These are phyloP conservation scores for Geotrichum restrictum DNA, from an alignment of 1,139 yeast species.

Conservation along the genomic window DNA sequence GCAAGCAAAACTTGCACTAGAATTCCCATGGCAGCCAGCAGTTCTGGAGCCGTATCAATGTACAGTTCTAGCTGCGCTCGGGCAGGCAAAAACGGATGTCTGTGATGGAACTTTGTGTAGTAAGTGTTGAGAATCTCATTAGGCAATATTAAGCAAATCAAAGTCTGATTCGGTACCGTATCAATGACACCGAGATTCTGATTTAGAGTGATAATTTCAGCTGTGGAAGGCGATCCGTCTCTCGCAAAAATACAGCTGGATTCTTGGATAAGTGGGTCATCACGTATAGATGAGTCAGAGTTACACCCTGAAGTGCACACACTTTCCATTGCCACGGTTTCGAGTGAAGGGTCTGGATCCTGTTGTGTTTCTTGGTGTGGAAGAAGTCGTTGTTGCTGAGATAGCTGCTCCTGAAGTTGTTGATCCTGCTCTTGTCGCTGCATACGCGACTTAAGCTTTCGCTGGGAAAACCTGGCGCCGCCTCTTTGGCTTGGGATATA, in stretches of 20 bases:
- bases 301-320: no score
- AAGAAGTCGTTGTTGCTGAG: background rate
- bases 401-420: background rate
- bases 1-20: slow-evolving; percentile 6
- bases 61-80: slow-evolving; percentile 9
- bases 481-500: slow-evolving; percentile 21
- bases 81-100: slow-evolving; percentile 20
- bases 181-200: background rate
- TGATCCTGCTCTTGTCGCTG: background rate
- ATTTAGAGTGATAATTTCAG: background rate
- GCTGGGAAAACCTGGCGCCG: slow-evolving; percentile 20
- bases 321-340: slow-evolving; percentile 2
- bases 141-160: background rate
- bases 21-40: slow-evolving; percentile 13
- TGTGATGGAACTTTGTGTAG: slow-evolving; percentile 17
- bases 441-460: slow-evolving; percentile 5
- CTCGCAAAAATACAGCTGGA: slow-evolving; percentile 11
- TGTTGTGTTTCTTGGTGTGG: background rate
- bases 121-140: slow-evolving; percentile 15
- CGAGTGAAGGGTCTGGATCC: background rate
- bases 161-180: background rate
- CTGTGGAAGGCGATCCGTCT: background rate
- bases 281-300: no score
- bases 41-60: slow-evolving; percentile 10
- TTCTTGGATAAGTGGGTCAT: background rate